phyloP scores from a whole-genome alignment of 2,329 filamentous ascomycete species.

The Fusarium concolor region DNA sequence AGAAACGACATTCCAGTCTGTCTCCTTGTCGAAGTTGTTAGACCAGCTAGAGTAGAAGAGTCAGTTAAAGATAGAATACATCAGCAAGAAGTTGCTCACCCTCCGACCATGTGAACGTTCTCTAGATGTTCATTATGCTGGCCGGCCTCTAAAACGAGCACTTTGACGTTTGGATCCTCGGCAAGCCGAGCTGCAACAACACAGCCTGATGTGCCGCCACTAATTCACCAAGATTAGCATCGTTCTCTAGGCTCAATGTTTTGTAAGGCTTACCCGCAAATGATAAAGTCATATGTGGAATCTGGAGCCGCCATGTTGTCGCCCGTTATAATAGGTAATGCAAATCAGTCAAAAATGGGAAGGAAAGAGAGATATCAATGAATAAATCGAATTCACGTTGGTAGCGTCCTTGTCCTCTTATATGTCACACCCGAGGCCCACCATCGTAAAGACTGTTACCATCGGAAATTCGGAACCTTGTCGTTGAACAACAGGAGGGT shows the following conservation, averaged over 20 bases:
- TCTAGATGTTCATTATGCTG: conserved; percentile 58
- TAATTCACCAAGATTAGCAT: conserved; percentile 1
- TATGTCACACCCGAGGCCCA: conserved; percentile 1
- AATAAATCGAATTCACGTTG: neutral
- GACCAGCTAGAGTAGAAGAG: conserved; percentile 50
- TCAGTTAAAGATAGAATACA: neutral
- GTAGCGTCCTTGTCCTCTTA: neutral
- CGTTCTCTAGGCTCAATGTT: neutral
- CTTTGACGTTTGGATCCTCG: conserved; percentile 47
- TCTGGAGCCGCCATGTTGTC: conserved; percentile 37
- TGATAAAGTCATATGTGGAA: conserved; percentile 49
- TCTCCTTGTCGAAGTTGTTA: conserved; percentile 60
- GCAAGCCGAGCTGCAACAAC: conserved; percentile 54
- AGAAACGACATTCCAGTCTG: conserved; percentile 64
- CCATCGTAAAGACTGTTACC: neutral
- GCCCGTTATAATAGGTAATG: neutral
- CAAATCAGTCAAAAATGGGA: neutral
- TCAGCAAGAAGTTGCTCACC: conserved; percentile 46
- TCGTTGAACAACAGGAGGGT: neutral
- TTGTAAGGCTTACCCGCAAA: conserved; percentile 49
- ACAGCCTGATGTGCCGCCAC: conserved; percentile 54
- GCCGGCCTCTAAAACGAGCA: conserved; percentile 55
- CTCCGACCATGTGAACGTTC: conserved; percentile 63
- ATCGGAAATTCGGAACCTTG: neutral
- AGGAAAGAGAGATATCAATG: neutral